Conservation (phyloP, 2,329 filamentous ascomycete genomes). For the Arthroderma uncinatum region DNA sequence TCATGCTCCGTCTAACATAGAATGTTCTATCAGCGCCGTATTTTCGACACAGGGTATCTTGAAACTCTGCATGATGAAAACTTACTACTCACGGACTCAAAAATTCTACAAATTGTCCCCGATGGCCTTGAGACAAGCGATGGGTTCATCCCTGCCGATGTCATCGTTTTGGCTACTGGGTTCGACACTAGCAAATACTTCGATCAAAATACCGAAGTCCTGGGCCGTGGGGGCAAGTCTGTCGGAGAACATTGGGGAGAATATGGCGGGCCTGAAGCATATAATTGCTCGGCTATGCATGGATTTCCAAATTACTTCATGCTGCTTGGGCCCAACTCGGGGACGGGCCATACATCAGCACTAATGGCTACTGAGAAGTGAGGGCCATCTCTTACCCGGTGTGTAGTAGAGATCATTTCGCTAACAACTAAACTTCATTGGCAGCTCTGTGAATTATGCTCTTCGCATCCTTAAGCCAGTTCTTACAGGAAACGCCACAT, state of each 20-base stretch:
- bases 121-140: slow-evolving; percentile 24
- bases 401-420: background rate
- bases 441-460: slow-evolving; percentile 44
- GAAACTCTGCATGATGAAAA: slow-evolving; percentile 40
- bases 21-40: slow-evolving; percentile 34
- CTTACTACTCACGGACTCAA: slow-evolving; percentile 42
- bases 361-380: slow-evolving; percentile 49
- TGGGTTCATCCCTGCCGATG: slow-evolving; percentile 19
- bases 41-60: slow-evolving; percentile 48
- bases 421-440: background rate
- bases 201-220: slow-evolving; percentile 18
- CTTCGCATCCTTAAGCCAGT: slow-evolving; percentile 48
- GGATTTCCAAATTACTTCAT: slow-evolving; percentile 37
- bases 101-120: slow-evolving; percentile 37
- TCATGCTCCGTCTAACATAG: background rate
- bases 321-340: slow-evolving; percentile 24
- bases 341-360: slow-evolving; percentile 38
- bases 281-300: slow-evolving; percentile 46
- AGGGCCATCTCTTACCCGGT: background rate
- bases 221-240: slow-evolving; percentile 18
- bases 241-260: slow-evolving; percentile 20
- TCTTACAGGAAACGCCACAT: slow-evolving; percentile 32
- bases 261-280: slow-evolving; percentile 48
- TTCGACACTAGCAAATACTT: slow-evolving; percentile 20
- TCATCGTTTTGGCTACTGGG: slow-evolving; percentile 22